Conservation (phyloP, 345 rosid species). For the Gossypium australe region DNA sequence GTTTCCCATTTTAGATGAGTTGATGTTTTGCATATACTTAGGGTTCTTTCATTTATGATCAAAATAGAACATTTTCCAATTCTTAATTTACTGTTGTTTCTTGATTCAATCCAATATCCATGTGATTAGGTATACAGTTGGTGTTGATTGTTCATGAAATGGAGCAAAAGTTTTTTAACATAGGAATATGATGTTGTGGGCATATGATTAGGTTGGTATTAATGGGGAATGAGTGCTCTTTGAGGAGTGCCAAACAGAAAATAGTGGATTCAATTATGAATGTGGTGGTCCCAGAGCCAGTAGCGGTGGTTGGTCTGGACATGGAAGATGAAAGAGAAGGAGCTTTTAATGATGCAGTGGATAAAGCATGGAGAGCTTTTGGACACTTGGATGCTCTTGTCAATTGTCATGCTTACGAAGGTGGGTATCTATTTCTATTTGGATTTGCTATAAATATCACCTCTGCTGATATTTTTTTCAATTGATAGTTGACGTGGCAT, state of each 20-base stretch:
- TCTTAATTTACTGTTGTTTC: not conserved
- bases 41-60: not conserved
- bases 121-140: not conserved
- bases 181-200: not conserved
- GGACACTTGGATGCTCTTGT: conserved; percentile 77
- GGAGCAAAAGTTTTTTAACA: not conserved
- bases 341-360: conserved; percentile 65
- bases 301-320: conserved; percentile 46
- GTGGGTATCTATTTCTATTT: conserved; percentile 22
- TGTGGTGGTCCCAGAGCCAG: conserved; percentile 30
- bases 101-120: not conserved
- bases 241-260: conserved; percentile 38
- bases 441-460: no score
- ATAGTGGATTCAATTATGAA: conserved; percentile 32
- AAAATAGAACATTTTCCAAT: no score
- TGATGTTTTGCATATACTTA: not conserved
- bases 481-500: no score
- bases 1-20: not conserved
- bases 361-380: conserved; percentile 47
- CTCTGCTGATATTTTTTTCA: no score
- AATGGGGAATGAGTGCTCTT: conserved; percentile 61
- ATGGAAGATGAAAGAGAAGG: conserved; percentile 72
- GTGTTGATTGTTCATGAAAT: not conserved
- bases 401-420: conserved; percentile 65
- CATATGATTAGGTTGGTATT: conserved; percentile 53